Base-by-base conservation (phyloP, 208 protist species). In the Leishmania arabica region DNA sequence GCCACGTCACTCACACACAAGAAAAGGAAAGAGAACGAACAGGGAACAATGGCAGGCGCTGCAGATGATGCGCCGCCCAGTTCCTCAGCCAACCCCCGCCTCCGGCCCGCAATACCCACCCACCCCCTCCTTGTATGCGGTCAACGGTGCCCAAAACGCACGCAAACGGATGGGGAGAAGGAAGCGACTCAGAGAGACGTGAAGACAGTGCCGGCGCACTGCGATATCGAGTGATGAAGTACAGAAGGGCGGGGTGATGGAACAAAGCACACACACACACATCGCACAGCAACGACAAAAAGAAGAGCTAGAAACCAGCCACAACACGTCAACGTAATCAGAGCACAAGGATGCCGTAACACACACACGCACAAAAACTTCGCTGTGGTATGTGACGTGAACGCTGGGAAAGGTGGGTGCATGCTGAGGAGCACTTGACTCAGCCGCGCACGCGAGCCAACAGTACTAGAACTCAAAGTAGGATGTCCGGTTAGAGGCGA, bases 401-500 rank as follows among this genome's bases (percentile, higher is more conserved):
- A 15, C 8, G 27, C 69, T 15, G 6, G 27, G 4, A 15, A 40
- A 42, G 0, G 5, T 11, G 15, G 31, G 3, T 40, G 62, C 62
- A 40, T 6, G 6, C 62, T 21, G 47, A 47, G 40, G 40, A 71
- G 13, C 69, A 19, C 69, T 54, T 9, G 17, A 40, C 45, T 51
- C 15, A 54, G 69, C n/a, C 7, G 27, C 27, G 47, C 27, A 54
- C 42, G 24, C 69, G 21, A 15, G 5, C 6, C 11, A n/a, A 19
- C 7, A 49, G 15, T 17, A 68, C 70, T 85, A 85, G n/a, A 85
- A 85, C 51, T 80, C 81, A 6, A 85, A 71, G 77, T 85, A 85
- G 71, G 34, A 72, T 2, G 68, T 74, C 5, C 81, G 76, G 19
- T 62, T 60, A 1, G 81, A 85, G 21, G 81, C 81, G 27, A 78